Base-by-base conservation (phyloP, 495 filamentous ascomycete genomes). In the Hypoxylon subgilvum region DNA sequence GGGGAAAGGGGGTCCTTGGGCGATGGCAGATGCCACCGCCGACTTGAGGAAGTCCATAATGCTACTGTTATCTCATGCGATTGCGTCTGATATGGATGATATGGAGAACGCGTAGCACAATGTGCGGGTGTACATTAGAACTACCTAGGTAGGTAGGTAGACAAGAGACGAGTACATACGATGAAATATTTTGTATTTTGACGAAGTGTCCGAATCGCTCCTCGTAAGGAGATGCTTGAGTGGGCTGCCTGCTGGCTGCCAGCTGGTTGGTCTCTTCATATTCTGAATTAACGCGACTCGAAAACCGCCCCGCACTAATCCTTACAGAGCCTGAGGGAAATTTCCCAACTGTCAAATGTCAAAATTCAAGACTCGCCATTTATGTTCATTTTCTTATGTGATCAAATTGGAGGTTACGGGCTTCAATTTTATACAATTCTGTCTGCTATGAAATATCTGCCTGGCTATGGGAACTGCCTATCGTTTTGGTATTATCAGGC, bases 11-110 rank as follows among this genome's bases (percentile, higher is more conserved):
- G 91, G 92, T 13, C 92, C 92, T 72, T 96, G 96, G 10, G 94
- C 88, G 63, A 97, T 97, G 52, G 93, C 93, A 32, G 94, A 96
- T 28, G 91, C 91, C 65, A 98, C 91, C 32, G 95, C 95, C 39
- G 90, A 96, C 76, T 97, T 98, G 54, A 98, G 82, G 69, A 97
- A 97, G 65, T 98, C 92, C 94, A 98, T 98, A 53, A 13, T 52
- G 12, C 9, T 63, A 46, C 45, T 52, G 17, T 39, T 57, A 64
- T 52, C 40, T 58, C 63, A 67, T 69, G 48, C 42, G 38, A 48
- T 36, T n/a, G 9, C 9, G 22, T 19, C 8, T 4, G 2, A 34
- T 12, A 13, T 12, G 31, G 31, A 34, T 12, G 27, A 12, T 3
- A 12, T 4, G n/a, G n/a, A 12, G 31, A 12, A 12, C n/a, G n/a